A percentile compares a stretch with the other conserved stretches of the same genome.
Conservation (phyloP, 2,329 filamentous ascomycete species). For the Cryphonectria parasitica region DNA sequence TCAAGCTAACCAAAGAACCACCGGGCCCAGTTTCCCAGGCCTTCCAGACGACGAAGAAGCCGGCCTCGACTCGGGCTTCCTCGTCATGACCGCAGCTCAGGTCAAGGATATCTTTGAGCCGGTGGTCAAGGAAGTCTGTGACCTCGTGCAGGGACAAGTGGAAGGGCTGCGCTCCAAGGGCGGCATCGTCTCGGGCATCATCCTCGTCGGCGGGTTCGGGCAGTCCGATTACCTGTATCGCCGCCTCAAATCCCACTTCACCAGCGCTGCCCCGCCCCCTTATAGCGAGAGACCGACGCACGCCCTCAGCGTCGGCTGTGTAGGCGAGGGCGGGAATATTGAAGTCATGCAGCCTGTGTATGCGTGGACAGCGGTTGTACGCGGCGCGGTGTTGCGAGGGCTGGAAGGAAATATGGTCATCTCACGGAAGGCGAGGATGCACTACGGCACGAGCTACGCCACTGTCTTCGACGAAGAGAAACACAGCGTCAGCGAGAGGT, state of each 20-base stretch:
- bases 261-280: conserved; percentile 58
- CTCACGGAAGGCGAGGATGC: conserved; percentile 72
- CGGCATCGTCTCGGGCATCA: conserved; percentile 71
- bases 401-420: conserved; percentile 81
- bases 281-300: conserved; percentile 75
- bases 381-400: conserved; percentile 75
- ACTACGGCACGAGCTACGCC: conserved; percentile 81
- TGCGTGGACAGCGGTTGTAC: conserved; percentile 79
- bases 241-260: conserved; percentile 71
- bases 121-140: conserved; percentile 71
- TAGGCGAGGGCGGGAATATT: conserved; percentile 59
- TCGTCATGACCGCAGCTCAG: conserved; percentile 71
- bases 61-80: conserved; percentile 75
- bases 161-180: conserved; percentile 64
- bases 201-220: conserved; percentile 81
- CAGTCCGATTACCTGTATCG: conserved; percentile 78
- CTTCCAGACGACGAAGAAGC: conserved; percentile 76
- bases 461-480: conserved; percentile 79
- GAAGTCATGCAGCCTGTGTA: conserved; percentile 84
- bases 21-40: conserved; percentile 64
- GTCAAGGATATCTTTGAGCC: conserved; percentile 77
- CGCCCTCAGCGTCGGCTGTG: conserved; percentile 49
- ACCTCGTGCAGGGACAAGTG: conserved; percentile 70
- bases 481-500: conserved; percentile 73
- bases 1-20: not conserved